Evolutionary conservation across 2,329 filamentous ascomycete species (phyloP).

Genomic region (Penicillium sp.): DNA sequence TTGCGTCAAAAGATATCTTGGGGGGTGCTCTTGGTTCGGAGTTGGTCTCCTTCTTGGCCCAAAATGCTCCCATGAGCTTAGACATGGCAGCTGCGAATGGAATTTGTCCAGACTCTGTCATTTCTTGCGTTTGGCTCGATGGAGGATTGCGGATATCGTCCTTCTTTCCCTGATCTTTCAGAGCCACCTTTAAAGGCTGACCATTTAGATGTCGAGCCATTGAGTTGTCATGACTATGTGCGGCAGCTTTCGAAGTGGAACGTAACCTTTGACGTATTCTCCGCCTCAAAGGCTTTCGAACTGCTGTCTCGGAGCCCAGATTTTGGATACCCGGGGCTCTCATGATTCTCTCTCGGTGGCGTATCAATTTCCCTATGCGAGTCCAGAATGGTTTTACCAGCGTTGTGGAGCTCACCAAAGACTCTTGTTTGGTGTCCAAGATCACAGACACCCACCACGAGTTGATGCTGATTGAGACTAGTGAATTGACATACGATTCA

Average conservation of each 20-base stretch:
- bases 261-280: not conserved
- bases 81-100: not conserved
- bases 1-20: not conserved
- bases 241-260: not conserved
- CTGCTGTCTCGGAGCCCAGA: not conserved
- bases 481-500: constrained; percentile 11
- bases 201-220: not conserved
- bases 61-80: not conserved
- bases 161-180: not conserved
- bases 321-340: not conserved
- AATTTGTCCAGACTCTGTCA: not conserved
- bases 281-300: not conserved
- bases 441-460: not conserved
- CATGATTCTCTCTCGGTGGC: not conserved
- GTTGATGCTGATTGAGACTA: not conserved
- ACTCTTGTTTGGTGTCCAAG: not conserved
- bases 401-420: not conserved
- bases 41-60: not conserved
- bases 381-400: not conserved
- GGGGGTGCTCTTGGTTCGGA: not conserved
- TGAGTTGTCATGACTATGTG: not conserved
- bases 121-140: not conserved
- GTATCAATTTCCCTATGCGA: not conserved
- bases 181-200: not conserved
- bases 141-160: not conserved